Conservation (phyloP, 495 filamentous ascomycete species). For the Neohortaea acidophila region DNA sequence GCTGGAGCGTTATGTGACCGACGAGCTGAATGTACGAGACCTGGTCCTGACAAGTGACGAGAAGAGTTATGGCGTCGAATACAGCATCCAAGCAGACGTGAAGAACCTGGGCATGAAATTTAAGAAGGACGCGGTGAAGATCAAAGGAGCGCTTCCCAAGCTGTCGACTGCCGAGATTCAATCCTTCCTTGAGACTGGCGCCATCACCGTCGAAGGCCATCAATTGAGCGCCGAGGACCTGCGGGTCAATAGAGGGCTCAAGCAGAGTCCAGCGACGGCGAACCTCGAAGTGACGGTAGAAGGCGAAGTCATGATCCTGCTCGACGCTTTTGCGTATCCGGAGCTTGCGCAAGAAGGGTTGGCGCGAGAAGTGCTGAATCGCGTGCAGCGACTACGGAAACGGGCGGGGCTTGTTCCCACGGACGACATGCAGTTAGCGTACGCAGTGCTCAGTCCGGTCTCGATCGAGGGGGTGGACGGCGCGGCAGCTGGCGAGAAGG, state of each 20-base stretch:
- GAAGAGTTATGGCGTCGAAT: conserved; percentile 77
- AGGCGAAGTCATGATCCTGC: conserved; percentile 63
- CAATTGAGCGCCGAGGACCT: conserved; percentile 66
- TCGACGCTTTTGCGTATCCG: conserved; percentile 59
- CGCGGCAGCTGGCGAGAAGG: conserved; percentile 6
- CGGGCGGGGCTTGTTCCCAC: conserved; percentile 66
- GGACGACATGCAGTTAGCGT: conserved; percentile 78
- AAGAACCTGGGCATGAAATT: conserved; percentile 90
- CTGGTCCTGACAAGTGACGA: conserved; percentile 79
- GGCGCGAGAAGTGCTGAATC: conserved; percentile 69
- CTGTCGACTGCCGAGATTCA: conserved; percentile 68
- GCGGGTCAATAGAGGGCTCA: conserved; percentile 64
- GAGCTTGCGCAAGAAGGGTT: conserved; percentile 62
- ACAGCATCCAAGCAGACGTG: conserved; percentile 81
- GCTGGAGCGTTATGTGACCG: conserved; percentile 67
- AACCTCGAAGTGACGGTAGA: conserved; percentile 75
- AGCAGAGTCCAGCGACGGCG: conserved; percentile 48
- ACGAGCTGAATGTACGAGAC: conserved; percentile 81
- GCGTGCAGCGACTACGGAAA: conserved; percentile 67
- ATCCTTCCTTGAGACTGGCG: conserved; percentile 49
- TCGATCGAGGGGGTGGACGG: conserved; percentile 6
- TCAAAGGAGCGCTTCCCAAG: conserved; percentile 75
- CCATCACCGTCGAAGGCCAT: conserved; percentile 72
- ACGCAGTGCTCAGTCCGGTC: conserved; percentile 41
- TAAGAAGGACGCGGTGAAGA: conserved; percentile 77